Evolutionary conservation across 2,329 filamentous ascomycete genomes (phyloP).

Genomic region (Cladosporium sphaerospermum): DNA sequence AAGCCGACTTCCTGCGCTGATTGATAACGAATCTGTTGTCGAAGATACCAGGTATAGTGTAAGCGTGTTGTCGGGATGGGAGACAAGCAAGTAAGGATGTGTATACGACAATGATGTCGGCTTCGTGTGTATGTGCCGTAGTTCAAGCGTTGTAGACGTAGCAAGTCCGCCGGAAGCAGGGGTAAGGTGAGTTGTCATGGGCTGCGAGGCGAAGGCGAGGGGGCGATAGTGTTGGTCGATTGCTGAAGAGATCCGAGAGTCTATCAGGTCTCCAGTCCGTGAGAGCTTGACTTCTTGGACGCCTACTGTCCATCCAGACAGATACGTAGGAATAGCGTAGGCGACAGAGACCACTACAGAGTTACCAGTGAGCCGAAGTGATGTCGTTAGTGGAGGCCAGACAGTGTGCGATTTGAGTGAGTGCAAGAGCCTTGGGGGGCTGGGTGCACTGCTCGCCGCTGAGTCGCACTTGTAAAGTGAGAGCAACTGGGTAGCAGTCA

Average conservation of each 20-base stretch:
- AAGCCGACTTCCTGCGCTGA: conserved; percentile 68
- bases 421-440: conserved; percentile 56
- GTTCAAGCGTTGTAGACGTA: conserved; percentile 19
- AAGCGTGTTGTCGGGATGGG: conserved; percentile 81
- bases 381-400: conserved; percentile 72
- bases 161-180: conserved; percentile 12
- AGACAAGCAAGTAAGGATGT: conserved; percentile 80
- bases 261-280: conserved; percentile 41
- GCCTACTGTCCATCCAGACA: conserved; percentile 79
- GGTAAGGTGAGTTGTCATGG: conserved; percentile 24
- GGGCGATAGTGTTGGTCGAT: conserved; percentile 42
- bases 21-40: conserved; percentile 55
- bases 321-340: conserved; percentile 71
- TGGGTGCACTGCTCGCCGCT: conserved; percentile 21
- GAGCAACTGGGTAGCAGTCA: conserved; percentile 66
- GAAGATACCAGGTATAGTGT: conserved; percentile 77
- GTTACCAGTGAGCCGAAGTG: conserved; percentile 60
- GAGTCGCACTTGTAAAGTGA: conserved; percentile 65
- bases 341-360: conserved; percentile 76
- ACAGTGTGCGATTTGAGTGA: conserved; percentile 77
- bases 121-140: conserved; percentile 32
- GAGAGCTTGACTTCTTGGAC: conserved; percentile 81
- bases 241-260: conserved; percentile 47
- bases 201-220: conserved; percentile 28
- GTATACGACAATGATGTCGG: conserved; percentile 49